Evolutionary conservation across 768 basidiomycete species (phyloP).

Genomic region (Tulasnella sp.): DNA sequence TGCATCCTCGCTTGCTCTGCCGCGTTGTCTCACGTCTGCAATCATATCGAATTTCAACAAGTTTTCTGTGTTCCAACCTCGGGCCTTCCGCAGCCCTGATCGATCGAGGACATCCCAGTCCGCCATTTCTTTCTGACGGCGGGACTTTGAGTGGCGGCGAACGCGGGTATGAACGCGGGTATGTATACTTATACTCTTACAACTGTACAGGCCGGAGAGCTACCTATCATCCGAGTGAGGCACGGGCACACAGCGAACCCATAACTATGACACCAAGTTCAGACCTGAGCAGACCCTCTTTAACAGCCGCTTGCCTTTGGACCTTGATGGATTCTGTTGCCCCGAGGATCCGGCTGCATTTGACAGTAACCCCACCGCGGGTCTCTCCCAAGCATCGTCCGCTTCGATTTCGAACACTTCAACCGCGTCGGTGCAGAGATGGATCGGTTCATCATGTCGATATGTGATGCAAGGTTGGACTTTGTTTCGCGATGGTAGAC

Average conservation of each 20-base stretch:
- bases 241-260: not conserved
- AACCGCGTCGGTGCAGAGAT: not conserved
- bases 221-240: not conserved
- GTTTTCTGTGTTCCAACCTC: not conserved
- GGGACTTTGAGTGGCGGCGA: too few relatives aligned
- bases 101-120: too few relatives aligned
- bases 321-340: not conserved
- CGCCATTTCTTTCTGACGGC: too few relatives aligned
- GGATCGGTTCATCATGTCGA: slow-evolving; percentile 1
- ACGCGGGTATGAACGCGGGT: too few relatives aligned
- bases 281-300: not conserved
- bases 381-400: slow-evolving; percentile 21
- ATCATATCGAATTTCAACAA: not conserved
- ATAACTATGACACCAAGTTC: not conserved
- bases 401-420: not conserved
- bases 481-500: not conserved
- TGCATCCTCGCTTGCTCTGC: slow-evolving; percentile 9
- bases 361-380: not conserved
- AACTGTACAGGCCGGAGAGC: too few relatives aligned
- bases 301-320: not conserved
- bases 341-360: not conserved
- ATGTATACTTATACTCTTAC: too few relatives aligned
- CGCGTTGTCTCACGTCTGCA: slow-evolving; percentile 15
- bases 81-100: too few relatives aligned
- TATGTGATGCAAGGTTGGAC: not conserved